phyloP scores from a whole-genome alignment of 305 asterid genomes.

The Ajuga reptans region DNA sequence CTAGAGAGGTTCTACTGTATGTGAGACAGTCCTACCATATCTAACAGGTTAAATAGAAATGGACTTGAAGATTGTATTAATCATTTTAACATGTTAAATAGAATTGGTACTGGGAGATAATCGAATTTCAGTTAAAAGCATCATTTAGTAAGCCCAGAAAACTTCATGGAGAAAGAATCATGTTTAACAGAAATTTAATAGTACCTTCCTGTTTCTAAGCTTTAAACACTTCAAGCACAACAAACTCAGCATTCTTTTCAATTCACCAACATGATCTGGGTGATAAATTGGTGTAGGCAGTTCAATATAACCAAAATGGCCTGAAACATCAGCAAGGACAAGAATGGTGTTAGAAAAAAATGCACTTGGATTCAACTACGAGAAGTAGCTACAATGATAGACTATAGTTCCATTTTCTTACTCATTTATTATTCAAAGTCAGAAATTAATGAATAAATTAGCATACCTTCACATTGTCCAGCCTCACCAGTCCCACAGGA shows the following conservation, averaged over 20 bases:
- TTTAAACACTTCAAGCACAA: slow-evolving; percentile 85
- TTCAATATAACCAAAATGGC: slow-evolving; percentile 93
- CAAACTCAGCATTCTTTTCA: slow-evolving; percentile 62
- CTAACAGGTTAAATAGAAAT: not conserved
- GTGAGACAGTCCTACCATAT: slow-evolving; percentile 1
- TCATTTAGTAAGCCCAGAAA: not conserved
- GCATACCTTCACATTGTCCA: slow-evolving; percentile 94
- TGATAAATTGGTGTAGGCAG: slow-evolving; percentile 81
- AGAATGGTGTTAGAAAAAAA: slow-evolving; percentile 1
- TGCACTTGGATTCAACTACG: slow-evolving; percentile 3
- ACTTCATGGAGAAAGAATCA: not conserved
- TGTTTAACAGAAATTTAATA: slow-evolving; percentile 12
- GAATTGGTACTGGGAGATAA: slow-evolving; percentile 10
- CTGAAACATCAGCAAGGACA: slow-evolving; percentile 41
- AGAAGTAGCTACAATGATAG: slow-evolving; percentile 1
- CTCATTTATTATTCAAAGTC: slow-evolving; percentile 7
- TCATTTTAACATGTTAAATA: not conserved
- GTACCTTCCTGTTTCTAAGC: slow-evolving; percentile 68
- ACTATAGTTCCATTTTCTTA: not conserved
- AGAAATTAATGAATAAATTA: slow-evolving; percentile 6
- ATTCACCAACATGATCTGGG: slow-evolving; percentile 81
- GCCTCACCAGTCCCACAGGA: slow-evolving; percentile 92
- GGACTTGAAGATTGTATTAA: not conserved
- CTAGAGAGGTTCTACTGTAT: not conserved
- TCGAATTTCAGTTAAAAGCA: not conserved